Evolutionary conservation across 768 basidiomycete species (phyloP).

Genomic region (Amanita muscaria): DNA sequence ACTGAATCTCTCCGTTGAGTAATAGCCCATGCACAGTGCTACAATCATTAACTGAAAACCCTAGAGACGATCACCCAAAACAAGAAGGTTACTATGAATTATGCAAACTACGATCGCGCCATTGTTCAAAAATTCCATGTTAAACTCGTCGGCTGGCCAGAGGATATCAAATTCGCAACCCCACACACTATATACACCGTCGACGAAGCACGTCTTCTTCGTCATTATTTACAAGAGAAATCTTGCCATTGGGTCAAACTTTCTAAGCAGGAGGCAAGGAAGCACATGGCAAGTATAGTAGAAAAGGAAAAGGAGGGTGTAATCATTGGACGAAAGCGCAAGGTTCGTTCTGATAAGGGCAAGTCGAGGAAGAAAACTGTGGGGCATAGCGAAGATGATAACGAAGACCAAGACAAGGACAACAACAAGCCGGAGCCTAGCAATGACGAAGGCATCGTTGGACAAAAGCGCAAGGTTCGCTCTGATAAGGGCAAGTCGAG

Average conservation of each 20-base stretch:
- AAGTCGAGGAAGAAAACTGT: neutral
- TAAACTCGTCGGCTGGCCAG: conserved; percentile 13
- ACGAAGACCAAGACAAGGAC: neutral
- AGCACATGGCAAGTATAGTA: too few species aligned
- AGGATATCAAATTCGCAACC: conserved; percentile 6
- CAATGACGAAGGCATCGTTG: neutral
- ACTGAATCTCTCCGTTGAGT: conserved; percentile 8
- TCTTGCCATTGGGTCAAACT: conserved; percentile 2
- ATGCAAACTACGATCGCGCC: conserved; percentile 10
- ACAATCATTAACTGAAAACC: neutral
- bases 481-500: conserved; percentile 1
- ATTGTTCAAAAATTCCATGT: conserved; percentile 11
- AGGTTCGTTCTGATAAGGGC: conserved; percentile 1
- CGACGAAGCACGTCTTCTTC: neutral
- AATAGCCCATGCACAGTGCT: neutral
- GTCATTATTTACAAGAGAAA: neutral
- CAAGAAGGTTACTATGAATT: conserved; percentile 11
- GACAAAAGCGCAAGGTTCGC: neutral
- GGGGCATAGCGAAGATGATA: neutral
- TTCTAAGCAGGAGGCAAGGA: neutral
- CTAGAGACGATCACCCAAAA: conserved; percentile 2
- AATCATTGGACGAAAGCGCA: neutral
- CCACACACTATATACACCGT: conserved; percentile 5
- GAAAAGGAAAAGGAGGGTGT: too few species aligned
- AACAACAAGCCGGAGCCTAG: too few species aligned